Evolutionary conservation across 768 basidiomycete species (phyloP).

Genomic region (Dioszegia crocea): DNA sequence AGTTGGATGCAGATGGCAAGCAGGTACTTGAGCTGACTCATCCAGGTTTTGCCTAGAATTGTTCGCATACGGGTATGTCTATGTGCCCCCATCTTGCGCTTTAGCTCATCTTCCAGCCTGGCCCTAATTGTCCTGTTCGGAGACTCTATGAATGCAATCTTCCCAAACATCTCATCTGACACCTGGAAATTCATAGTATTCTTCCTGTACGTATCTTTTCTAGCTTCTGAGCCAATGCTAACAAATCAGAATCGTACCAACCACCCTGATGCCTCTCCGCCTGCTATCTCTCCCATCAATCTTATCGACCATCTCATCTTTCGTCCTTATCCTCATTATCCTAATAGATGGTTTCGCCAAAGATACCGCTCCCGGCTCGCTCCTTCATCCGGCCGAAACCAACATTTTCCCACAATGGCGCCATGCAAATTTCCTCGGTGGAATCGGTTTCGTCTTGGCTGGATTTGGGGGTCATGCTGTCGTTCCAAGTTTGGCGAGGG

Average conservation of each 20-base stretch:
- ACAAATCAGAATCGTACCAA: conserved; percentile 66
- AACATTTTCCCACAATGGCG: conserved; percentile 57
- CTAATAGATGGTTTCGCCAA: conserved; percentile 71
- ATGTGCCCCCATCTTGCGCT: background rate
- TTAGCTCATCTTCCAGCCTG: conserved; percentile 54
- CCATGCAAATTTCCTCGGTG: conserved; percentile 63
- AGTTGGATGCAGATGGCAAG: conserved; percentile 1
- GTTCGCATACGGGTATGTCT: conserved; percentile 62
- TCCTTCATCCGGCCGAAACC: conserved; percentile 70
- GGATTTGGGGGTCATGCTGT: conserved; percentile 93
- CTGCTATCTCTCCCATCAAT: conserved; percentile 84
- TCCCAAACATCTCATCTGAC: conserved; percentile 64
- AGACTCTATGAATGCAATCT: conserved; percentile 72
- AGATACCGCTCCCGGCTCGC: conserved; percentile 59
- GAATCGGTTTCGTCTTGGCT: conserved; percentile 87
- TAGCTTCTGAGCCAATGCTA: background rate
- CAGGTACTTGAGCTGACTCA: background rate
- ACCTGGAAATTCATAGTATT: conserved; percentile 73
- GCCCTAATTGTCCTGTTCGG: conserved; percentile 81
- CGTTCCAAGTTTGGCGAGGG: conserved; percentile 82
- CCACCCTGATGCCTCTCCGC: conserved; percentile 77
- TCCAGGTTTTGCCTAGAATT: conserved; percentile 77
- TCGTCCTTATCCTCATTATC: conserved; percentile 70
- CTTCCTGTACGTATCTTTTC: conserved; percentile 56
- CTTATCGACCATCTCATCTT: conserved; percentile 66